phyloP scores from a whole-genome alignment of 1,284 basidiomycete genomes.

The Apiotrichum laibachii region DNA sequence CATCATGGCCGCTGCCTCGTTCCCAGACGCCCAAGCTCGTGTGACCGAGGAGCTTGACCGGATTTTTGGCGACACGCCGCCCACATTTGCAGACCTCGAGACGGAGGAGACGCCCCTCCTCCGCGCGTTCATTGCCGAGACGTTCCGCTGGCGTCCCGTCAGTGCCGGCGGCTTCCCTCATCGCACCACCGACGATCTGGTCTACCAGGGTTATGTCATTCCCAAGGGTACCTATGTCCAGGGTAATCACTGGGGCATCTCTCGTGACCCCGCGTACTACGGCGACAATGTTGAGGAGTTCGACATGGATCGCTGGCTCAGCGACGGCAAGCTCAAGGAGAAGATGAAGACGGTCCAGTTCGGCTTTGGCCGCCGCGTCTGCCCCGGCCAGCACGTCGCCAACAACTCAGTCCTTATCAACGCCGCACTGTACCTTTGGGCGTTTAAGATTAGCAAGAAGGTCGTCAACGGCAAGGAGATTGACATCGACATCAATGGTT shows the following conservation, averaged over 20 bases:
- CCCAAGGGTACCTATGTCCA: neutral
- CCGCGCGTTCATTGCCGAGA: conserved; percentile 13
- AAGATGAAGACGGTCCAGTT: conserved; percentile 24
- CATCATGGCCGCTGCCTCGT: conserved; percentile 63
- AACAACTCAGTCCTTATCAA: conserved; percentile 45
- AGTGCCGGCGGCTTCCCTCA: conserved; percentile 15
- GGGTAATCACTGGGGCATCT: conserved; percentile 21
- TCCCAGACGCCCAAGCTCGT: conserved; percentile 58
- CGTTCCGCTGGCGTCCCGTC: conserved; percentile 14
- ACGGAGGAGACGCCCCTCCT: neutral
- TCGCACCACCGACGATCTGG: neutral
- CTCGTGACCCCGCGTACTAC: conserved; percentile 24
- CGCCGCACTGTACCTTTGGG: conserved; percentile 42
- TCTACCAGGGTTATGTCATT: conserved; percentile 6
- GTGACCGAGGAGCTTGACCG: conserved; percentile 66
- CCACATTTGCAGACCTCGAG: conserved; percentile 10
- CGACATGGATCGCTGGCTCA: conserved; percentile 25
- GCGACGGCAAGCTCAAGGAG: conserved; percentile 14
- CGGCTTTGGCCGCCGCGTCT: conserved; percentile 33
- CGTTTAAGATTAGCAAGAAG: conserved; percentile 26
- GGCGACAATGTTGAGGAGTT: conserved; percentile 25
- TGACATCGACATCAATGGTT: conserved; percentile 15
- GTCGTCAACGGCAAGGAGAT: neutral
- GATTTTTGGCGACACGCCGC: neutral
- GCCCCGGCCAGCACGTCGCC: conserved; percentile 47